A percentile compares a stretch with the other conserved stretches of the same genome.
Evolutionary conservation across 768 basidiomycete genomes (phyloP).

Genomic region (Phylloporus arenicola): DNA sequence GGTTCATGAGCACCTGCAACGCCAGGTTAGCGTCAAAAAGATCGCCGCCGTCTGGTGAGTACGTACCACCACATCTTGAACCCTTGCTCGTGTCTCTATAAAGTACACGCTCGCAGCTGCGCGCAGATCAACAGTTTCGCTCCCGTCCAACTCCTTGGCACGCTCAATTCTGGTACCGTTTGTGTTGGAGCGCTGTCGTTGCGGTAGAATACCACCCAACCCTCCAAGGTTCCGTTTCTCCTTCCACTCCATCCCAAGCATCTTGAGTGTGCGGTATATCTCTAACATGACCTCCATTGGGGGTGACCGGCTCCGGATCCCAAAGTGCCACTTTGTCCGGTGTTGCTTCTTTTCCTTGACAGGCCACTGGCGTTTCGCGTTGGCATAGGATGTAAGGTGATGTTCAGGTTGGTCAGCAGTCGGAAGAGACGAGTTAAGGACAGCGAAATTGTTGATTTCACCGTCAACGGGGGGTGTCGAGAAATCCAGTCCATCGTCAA

Average conservation of each 20-base stretch:
- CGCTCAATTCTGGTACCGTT: constrained; percentile 52
- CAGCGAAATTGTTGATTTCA: constrained; percentile 66
- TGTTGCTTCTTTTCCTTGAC: constrained; percentile 65
- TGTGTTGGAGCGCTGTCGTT: constrained; percentile 31
- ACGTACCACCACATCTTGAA: constrained; percentile 87
- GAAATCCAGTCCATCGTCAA: constrained; percentile 49
- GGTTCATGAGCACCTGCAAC: constrained; percentile 86
- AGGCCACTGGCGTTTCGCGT: constrained; percentile 41
- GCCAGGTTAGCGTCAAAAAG: not conserved
- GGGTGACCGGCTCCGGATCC: constrained; percentile 87
- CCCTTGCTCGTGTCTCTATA: constrained; percentile 87
- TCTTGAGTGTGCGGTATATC: constrained; percentile 89
- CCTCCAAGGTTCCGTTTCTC: constrained; percentile 78
- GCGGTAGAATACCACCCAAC: constrained; percentile 46
- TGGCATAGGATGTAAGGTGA: constrained; percentile 64
- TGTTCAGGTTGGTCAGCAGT: constrained; percentile 63
- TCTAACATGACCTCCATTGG: constrained; percentile 99
- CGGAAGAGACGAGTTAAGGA: constrained; percentile 85
- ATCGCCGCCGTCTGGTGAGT: not conserved
- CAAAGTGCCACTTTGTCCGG: constrained; percentile 95
- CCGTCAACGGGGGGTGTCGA: constrained; percentile 35
- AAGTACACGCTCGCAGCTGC: constrained; percentile 79
- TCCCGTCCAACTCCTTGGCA: constrained; percentile 56
- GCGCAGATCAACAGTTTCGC: constrained; percentile 55
- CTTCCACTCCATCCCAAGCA: constrained; percentile 96